Base-by-base conservation (phyloP, 768 basidiomycete genomes). In the Fomitopsis pulvina region DNA sequence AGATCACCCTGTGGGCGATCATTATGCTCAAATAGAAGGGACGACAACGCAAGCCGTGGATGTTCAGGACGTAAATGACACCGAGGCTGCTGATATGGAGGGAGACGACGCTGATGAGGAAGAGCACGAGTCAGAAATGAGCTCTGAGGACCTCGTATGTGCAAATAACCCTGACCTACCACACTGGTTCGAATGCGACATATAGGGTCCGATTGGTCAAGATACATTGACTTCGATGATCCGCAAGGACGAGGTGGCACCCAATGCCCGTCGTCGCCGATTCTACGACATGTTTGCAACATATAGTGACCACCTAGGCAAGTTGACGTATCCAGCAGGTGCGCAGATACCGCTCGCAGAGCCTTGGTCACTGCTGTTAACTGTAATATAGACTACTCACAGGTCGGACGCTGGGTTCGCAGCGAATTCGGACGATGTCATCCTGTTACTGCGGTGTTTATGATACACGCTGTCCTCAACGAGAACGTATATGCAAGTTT, bases 191-290 rank as follows among this genome's bases (percentile, higher is more conserved):
- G n/a, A n/a, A n/a, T n/a, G n/a, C n/a, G n/a, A 43, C 20, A 28
- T 48, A 16, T 55, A 87, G 85, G 86, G 85, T n/a, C 56, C 58
- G 6, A 83, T 88, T 45, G 77, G 83, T 16, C 85, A 88, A 55
- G 86, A 89, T 57, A 79, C 85, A 6, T 69, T 89, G 37, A 76
- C 79, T 45, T 68, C 76, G 16, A 86, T 87, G 81, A 87, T 89
- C 57, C 75, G 80, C 32, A 80, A 81, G 45, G 87, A 89, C 54
- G 87, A 88, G 64, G 66, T 77, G 52, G 68, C 75, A 21, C 82
- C 83, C 7, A 65, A 71, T 25, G 77, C 83, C 40, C 71, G 77
- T 27, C 70, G 83, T 24, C 72, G 84, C 52, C 68, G 85, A 52
- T 73, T 75, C 45, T 76, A 76, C 57, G 76, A 74, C 53, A 64